Evolutionary conservation across 176 grass and related monocot species (phyloP), one percentile per base, ranked within the genome.

Genomic region (Typha latifolia): DNA sequence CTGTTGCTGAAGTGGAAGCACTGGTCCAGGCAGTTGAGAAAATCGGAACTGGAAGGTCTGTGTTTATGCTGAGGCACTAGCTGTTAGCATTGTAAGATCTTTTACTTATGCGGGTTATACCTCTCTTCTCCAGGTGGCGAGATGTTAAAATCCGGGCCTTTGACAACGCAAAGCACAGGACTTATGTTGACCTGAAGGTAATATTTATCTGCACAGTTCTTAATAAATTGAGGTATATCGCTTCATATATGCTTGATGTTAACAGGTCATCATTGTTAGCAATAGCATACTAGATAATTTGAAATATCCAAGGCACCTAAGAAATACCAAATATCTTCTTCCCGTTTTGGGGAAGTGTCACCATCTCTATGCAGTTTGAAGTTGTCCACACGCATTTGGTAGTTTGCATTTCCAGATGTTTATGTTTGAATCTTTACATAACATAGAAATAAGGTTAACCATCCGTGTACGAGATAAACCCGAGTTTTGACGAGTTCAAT

Each of bases 121-220:
- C 62, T 72, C 43, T 64, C 15, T 78, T 70, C 61, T 72, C 31
- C 64, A 90, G 86, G 81, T 95, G 91, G 91, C 79, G 85, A 65
- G 87, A 87, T 49, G 87, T 96, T 69, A 96, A 96, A 62, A 72
- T 83, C 56, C 62, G 74, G 29, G 91, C 84, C 12, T 96, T 96
- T 68, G 79, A 78, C 50, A 71, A 75, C 56, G 81, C 78, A 66
- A 71, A 88, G 26, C 84, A 96, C 51, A 80, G 91, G 76, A 90
- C 91, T 19, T 90, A 96, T 61, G 91, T 96, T 67, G 91, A 96
- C 49, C 91, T 96, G 16, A 96, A 96, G 87, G 91, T 96, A 80
- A 48, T 11, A 56, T 62, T 61, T 32, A n/a, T 12, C 14, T 67
- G 14, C 1, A 1, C 15, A 49, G 52, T 24, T 21, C 6, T 59